Base-by-base conservation (phyloP, 805 yeast genomes). In the Wickerhamiella galacta region DNA sequence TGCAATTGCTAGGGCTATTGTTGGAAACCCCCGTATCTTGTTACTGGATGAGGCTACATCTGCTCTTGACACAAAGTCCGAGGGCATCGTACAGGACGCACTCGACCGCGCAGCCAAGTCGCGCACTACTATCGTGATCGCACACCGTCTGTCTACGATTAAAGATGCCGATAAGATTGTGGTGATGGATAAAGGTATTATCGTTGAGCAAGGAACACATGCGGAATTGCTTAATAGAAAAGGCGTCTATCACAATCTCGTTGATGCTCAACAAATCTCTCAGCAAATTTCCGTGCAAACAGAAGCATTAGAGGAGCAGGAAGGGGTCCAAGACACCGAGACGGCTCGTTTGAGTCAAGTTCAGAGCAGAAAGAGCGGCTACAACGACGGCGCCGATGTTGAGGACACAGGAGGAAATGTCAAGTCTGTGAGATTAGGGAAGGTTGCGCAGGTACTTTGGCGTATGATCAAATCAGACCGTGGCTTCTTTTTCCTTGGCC, bases 1-100 rank as follows among this genome's bases (percentile, higher is more conserved):
- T 25, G 77, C 77, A 3, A 68, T 72, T 47, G 79, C 78, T 0
- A 53, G 79, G 40, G 75, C 76, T 4, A 57, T 72, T 40, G 65
- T 72, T 33, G 66, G 70, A 40, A 61, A 63, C 30, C 79, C 79
- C 1, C 54, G 63, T 14, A 58, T 72, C 20, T 54, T 72, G 40
- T 58, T 72, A 8, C 52, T 72, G 36, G 78, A 72, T 45, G 78
- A 72, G 39, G 72, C 72, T 6, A 66, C 72, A 0, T 64, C 70
- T 6, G 72, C 72, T 3, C 52, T 66, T 17, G 72, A 66, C 41
- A 63, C 61, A 50, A 34, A 32, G 20, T 31, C 42, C 12, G 47
- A 44, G 30, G 45, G 47, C 2, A 60, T 70, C 6, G 45, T 41
- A 4, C 45, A 41, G 28, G 45, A 41, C n/a, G 45, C 45, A 2